Evolutionary conservation across 176 grass and related monocot genomes (phyloP).

Genomic region (Musa acuminata): DNA sequence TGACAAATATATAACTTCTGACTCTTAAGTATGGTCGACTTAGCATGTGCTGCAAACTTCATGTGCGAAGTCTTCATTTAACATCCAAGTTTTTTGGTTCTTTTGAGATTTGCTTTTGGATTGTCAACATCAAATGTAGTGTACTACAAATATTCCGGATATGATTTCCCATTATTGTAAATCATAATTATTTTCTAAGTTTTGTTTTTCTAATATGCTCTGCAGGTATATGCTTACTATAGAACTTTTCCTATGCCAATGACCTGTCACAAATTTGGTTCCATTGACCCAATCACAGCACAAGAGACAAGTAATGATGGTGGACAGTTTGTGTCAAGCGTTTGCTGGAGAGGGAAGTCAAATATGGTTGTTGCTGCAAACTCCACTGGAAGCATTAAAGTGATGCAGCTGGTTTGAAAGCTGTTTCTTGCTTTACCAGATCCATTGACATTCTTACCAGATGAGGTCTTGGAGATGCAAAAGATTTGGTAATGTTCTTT

Average conservation of each 20-base stretch:
- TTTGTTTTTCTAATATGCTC: not conserved
- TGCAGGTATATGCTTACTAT: slow-evolving; percentile 87
- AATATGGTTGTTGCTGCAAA: slow-evolving; percentile 94
- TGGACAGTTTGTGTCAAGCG: slow-evolving; percentile 79
- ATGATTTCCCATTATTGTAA: too few relatives aligned
- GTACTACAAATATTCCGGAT: not conserved
- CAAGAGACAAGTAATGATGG: slow-evolving; percentile 68
- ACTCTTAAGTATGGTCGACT: not conserved
- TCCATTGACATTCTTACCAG: too few relatives aligned
- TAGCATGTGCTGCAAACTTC: not conserved
- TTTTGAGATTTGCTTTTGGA: not conserved
- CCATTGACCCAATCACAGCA: slow-evolving; percentile 72
- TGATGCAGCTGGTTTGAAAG: slow-evolving; percentile 76
- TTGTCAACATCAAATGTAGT: not conserved
- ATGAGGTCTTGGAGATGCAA: too few relatives aligned
- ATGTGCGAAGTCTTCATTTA: not conserved
- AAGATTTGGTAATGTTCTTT: too few relatives aligned
- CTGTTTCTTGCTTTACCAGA: not conserved
- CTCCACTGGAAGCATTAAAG: slow-evolving; percentile 89
- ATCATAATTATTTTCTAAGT: not conserved
- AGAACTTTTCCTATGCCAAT: slow-evolving; percentile 96
- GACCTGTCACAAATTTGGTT: slow-evolving; percentile 86
- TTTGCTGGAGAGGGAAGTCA: slow-evolving; percentile 86
- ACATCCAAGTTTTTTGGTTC: not conserved
- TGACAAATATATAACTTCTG: not conserved